Evolutionary conservation across 441 rosid species (phyloP), one percentile per base, ranked within the genome.

Genomic region (Raphanus hybrid): DNA sequence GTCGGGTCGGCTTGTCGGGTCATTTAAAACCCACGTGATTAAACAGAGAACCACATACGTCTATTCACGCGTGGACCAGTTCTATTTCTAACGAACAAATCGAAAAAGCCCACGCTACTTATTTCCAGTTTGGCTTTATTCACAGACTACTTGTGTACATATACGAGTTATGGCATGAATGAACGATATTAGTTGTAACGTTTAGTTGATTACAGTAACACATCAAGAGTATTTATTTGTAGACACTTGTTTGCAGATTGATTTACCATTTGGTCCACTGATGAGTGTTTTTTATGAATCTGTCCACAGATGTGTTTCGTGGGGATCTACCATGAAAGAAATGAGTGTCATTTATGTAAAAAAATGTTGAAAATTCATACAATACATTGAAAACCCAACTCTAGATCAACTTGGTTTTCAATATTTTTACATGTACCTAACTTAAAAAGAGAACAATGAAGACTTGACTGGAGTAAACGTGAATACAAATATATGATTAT

Each of bases 381-480:
- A 8, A 35, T 3, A 63, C 48, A 5, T 8, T 5, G 8, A 26
- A 15, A 16, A 8, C 11, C 5, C 0, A 27, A 12, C 55, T 23
- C 20, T 26, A 3, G 3, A 20, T 23, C 55, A 65, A 23, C 18
- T 41, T 64, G 54, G 32, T 64, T 20, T 23, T 9, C 35, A 26
- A 61, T 61, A 11, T 66, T 23, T 43, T 26, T 20, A 50, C 11
- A 39, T 12, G 71, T 32, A 14, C 26, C 59, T 45, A 23, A 26
- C 70, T 67, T 55, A 48, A 20, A 27, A n/a, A 67, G 60, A 67
- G 8, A 48, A 41, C 2, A 14, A 54, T 18, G 63, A 32, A 52
- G 58, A 26, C 91, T 68, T 58, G 8, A 32, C 16, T 23, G 8
- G 5, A 54, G 59, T 54, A 54, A 54, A 16, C 59, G 59, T 54